phyloP scores from a whole-genome alignment of 345 rosid species.

The Arabis alpina region DNA sequence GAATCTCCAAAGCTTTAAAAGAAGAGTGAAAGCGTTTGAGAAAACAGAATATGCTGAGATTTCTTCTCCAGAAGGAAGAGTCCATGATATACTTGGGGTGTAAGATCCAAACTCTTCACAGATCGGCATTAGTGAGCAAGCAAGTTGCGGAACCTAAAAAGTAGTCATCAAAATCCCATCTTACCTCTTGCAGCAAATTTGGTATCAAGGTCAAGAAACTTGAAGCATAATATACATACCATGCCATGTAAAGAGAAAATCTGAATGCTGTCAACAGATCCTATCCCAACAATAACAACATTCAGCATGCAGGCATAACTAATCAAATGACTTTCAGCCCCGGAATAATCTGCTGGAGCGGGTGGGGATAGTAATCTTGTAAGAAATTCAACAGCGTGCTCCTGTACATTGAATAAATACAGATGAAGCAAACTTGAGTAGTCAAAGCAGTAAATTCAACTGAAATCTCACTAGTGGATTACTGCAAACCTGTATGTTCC shows the following conservation, averaged over 20 bases:
- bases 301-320: slow-evolving; percentile 79
- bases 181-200: not conserved
- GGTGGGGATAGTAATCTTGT: slow-evolving; percentile 85
- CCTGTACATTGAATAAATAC: slow-evolving; percentile 54
- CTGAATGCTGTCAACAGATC: slow-evolving; percentile 89
- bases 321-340: slow-evolving; percentile 73
- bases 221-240: slow-evolving; percentile 52
- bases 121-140: slow-evolving; percentile 90
- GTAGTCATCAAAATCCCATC: slow-evolving; percentile 24
- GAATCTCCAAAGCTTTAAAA: slow-evolving; percentile 94
- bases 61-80: slow-evolving; percentile 76
- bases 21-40: slow-evolving; percentile 90
- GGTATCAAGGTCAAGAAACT: not conserved
- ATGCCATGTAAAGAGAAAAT: slow-evolving; percentile 90
- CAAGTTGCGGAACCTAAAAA: slow-evolving; percentile 84
- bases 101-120: slow-evolving; percentile 95
- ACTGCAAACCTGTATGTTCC: slow-evolving; percentile 85
- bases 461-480: slow-evolving; percentile 12
- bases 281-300: slow-evolving; percentile 84
- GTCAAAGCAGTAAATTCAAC: slow-evolving; percentile 2
- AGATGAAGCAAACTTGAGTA: not conserved
- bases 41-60: slow-evolving; percentile 82
- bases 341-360: slow-evolving; percentile 60
- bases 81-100: slow-evolving; percentile 74
- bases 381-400: slow-evolving; percentile 79